Base-by-base conservation (phyloP, 805 yeast genomes). In the Ogataea kodamae region DNA sequence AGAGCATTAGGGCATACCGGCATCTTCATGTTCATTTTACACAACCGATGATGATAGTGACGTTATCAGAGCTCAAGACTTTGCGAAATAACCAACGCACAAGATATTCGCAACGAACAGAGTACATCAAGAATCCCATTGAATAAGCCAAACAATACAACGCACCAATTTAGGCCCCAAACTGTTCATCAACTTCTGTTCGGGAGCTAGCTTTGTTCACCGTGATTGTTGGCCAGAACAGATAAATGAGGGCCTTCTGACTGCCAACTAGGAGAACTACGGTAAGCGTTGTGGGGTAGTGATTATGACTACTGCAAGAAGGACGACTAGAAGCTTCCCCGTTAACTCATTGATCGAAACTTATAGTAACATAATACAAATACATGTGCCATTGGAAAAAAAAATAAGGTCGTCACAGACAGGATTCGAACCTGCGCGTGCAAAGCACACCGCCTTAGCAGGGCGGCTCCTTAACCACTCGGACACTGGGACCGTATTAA, bases 371-470 rank as follows among this genome's bases (percentile, higher is more conserved):
- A 16, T 16, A 11, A 9, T 11, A 8, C 14, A 30, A 20, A 13
- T 7, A 19, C 22, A n/a, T n/a, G n/a, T 10, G 10, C 22, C 7
- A 10, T 22, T 7, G 25, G 6, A 11, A 22, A 8, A 13, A 5
- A 28, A 19, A 60, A 72, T 73, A 67, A 67, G 62, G 55, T 49
- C 95, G 96, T 83, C 85, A 86, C 94, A 81, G 94, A 85, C 95
- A 86, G 94, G 96, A 86, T 86, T 86, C 96, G 96, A 86, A 86
- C 96, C 94, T 86, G 95, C 95, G 96, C 79, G 76, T 81, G 86
- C 78, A 80, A 70, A 80, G 76, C 86, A 81, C 85, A 80, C 78
- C 76, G 84, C 86, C 87, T 79, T 71, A 74, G 80, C 80, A 74
- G 80, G 80, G 80, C 72, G 74, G 73, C 80, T 76, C 78, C 78